Percentiles rank a stretch among this genome's conserved stretches.
Evolutionary conservation across 116 monocot genomes (phyloP).

Genomic region (Posidonia oceanica): DNA sequence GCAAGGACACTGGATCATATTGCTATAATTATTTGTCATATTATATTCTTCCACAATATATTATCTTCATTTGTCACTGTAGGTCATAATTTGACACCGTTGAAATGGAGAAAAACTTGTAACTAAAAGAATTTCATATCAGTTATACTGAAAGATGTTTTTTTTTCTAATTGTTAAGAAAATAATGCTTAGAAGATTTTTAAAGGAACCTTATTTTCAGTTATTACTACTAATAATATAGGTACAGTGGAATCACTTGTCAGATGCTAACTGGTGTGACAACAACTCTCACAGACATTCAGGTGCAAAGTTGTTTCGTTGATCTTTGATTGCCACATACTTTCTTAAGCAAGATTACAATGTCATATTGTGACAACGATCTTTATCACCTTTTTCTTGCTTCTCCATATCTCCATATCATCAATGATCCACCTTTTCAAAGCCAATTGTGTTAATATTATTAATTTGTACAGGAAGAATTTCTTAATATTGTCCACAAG

Average conservation of each 20-base stretch:
- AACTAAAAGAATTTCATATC: too few relatives aligned
- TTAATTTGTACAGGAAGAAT: constrained; percentile 51
- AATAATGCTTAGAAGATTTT: too few relatives aligned
- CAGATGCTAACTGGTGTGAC: constrained; percentile 89
- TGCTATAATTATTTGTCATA: too few relatives aligned
- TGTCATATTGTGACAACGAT: background rate
- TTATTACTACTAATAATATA: constrained; percentile 16
- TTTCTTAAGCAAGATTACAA: background rate
- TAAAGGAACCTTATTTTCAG: background rate
- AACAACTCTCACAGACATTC: constrained; percentile 85
- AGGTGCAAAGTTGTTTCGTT: constrained; percentile 27
- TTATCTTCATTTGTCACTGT: too few relatives aligned
- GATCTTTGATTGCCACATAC: background rate
- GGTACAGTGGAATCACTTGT: constrained; percentile 93
- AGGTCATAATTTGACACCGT: too few relatives aligned
- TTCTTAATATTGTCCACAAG: constrained; percentile 60
- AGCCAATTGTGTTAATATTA: background rate
- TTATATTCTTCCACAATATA: too few relatives aligned
- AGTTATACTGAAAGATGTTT: too few relatives aligned
- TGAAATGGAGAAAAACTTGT: too few relatives aligned
- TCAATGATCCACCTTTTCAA: too few relatives aligned
- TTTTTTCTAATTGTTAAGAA: too few relatives aligned
- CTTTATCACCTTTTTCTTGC: background rate
- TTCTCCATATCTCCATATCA: too few relatives aligned
- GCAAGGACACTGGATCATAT: too few relatives aligned